phyloP scores from a whole-genome alignment of 805 yeast genomes.

The Suhomyces vadensis region DNA sequence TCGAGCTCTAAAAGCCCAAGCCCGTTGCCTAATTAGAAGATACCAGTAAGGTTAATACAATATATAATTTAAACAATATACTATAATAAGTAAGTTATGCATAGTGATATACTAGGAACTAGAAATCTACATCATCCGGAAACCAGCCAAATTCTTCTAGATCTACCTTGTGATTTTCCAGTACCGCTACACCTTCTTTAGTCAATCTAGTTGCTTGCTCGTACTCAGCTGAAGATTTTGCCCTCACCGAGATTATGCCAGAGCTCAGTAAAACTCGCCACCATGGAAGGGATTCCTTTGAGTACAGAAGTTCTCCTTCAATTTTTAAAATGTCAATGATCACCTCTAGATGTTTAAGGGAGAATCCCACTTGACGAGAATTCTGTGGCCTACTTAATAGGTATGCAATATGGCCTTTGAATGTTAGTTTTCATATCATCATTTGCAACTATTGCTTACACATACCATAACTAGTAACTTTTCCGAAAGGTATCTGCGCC shows the following conservation, averaged over 20 bases:
- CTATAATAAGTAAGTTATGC: neutral
- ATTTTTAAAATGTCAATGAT: slow-evolving; percentile 23
- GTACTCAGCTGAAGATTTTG: slow-evolving; percentile 39
- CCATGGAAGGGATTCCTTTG: slow-evolving; percentile 60
- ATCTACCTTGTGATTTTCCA: slow-evolving; percentile 38
- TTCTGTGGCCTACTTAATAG: slow-evolving; percentile 62
- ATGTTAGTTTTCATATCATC: neutral
- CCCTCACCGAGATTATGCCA: slow-evolving; percentile 62
- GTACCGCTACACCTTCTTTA: slow-evolving; percentile 49
- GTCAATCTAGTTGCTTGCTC: slow-evolving; percentile 48
- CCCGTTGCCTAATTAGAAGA: slow-evolving; percentile 3
- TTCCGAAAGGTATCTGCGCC: slow-evolving; percentile 57
- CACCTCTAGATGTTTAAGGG: slow-evolving; percentile 50
- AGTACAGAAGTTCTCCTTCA: slow-evolving; percentile 14
- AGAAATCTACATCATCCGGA: slow-evolving; percentile 48
- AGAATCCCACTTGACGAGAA: slow-evolving; percentile 73
- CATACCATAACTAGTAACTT: slow-evolving; percentile 67
- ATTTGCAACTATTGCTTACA: slow-evolving; percentile 7
- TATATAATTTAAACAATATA: too few species aligned
- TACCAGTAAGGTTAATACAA: too few species aligned
- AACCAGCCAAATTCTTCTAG: slow-evolving; percentile 66
- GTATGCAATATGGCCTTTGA: slow-evolving; percentile 64
- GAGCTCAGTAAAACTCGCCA: slow-evolving; percentile 72
- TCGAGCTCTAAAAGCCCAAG: slow-evolving; percentile 3
- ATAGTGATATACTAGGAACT: neutral